phyloP scores from a whole-genome alignment of 1,284 basidiomycete species.

The Coniferiporia weirii region DNA sequence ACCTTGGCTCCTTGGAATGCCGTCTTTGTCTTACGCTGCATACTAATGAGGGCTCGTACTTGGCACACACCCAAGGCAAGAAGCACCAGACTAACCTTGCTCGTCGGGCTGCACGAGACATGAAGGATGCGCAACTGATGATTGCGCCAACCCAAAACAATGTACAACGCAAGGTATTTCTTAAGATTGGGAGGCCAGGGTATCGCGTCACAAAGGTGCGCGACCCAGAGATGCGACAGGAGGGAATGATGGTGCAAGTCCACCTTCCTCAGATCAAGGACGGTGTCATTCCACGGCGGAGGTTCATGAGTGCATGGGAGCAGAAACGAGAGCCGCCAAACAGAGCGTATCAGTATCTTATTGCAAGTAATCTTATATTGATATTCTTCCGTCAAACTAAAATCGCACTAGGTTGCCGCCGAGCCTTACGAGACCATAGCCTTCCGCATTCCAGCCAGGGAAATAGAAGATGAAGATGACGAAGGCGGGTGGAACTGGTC shows the following conservation, averaged over 20 bases:
- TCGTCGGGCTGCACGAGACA: slow-evolving; percentile 90
- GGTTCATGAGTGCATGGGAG: slow-evolving; percentile 99
- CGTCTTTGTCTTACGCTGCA: slow-evolving; percentile 96
- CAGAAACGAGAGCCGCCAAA: slow-evolving; percentile 94
- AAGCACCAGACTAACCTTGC: slow-evolving; percentile 99
- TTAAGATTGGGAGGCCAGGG: slow-evolving; percentile 96
- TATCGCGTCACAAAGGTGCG: slow-evolving; percentile 89
- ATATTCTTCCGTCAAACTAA: slow-evolving; percentile 12
- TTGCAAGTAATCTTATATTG: slow-evolving; percentile 53
- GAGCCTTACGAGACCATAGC: slow-evolving; percentile 99
- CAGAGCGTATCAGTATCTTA: slow-evolving; percentile 94
- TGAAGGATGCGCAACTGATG: slow-evolving; percentile 87
- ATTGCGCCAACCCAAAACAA: slow-evolving; percentile 72
- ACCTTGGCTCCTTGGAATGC: slow-evolving; percentile 96
- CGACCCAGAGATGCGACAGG: slow-evolving; percentile 72
- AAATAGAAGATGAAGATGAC: slow-evolving; percentile 91
- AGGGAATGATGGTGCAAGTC: slow-evolving; percentile 96
- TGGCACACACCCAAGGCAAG: slow-evolving; percentile 99
- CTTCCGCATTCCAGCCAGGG: slow-evolving; percentile 95
- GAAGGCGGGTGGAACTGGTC: slow-evolving; percentile 94
- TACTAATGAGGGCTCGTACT: slow-evolving; percentile 98
- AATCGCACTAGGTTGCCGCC: slow-evolving; percentile 74
- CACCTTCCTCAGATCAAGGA: slow-evolving; percentile 93
- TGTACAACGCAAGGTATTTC: slow-evolving; percentile 87
- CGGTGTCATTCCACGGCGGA: slow-evolving; percentile 78